phyloP scores from a whole-genome alignment of 768 basidiomycete species.

The Lenzites betulinus region DNA sequence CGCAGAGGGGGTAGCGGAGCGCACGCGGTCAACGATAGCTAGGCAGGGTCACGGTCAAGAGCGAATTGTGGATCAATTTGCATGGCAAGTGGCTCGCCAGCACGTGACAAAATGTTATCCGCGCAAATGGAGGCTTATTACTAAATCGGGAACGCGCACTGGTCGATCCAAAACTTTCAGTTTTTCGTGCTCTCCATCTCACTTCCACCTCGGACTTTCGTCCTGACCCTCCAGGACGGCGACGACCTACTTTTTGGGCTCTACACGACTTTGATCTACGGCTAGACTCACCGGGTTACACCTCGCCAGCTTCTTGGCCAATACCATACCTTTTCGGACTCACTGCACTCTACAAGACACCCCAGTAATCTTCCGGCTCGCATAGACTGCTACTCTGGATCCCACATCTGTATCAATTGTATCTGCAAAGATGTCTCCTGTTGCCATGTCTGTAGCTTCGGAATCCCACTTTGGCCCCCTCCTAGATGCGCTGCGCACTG shows the following conservation, averaged over 20 bases:
- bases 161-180: conserved; percentile 13
- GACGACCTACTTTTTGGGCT: neutral
- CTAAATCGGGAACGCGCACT: conserved; percentile 18
- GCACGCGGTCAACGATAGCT: too few relatives aligned
- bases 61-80: neutral
- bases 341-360: conserved; percentile 23
- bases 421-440: conserved; percentile 51
- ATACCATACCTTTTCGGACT: conserved; percentile 12
- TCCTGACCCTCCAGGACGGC: conserved; percentile 4
- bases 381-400: conserved; percentile 22
- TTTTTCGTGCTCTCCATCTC: conserved; percentile 11
- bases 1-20: too few relatives aligned
- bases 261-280: neutral
- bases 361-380: conserved; percentile 27
- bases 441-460: conserved; percentile 47
- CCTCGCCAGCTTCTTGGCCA: neutral
- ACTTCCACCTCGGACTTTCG: conserved; percentile 4
- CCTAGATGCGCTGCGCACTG: conserved; percentile 41
- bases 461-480: conserved; percentile 48
- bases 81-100: too few relatives aligned
- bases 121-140: neutral
- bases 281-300: neutral
- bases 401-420: conserved; percentile 30
- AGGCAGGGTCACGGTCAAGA: neutral
- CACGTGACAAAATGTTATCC: neutral